phyloP scores from a whole-genome alignment of 2,329 filamentous ascomycete genomes.

The Graphilbum ipis-grandicollis region DNA sequence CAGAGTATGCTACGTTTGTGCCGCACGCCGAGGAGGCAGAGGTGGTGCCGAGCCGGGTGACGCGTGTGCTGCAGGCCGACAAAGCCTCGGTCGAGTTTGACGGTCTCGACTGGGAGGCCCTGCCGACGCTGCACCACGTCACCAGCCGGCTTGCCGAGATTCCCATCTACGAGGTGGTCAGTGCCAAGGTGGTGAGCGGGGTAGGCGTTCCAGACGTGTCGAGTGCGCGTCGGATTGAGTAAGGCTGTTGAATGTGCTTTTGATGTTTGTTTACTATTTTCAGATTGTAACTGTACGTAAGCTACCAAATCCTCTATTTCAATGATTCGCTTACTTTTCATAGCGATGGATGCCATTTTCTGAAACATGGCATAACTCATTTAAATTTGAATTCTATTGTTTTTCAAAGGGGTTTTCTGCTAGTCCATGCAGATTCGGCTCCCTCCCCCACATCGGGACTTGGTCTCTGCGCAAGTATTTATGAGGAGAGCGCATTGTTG shows the following conservation, averaged over 20 bases:
- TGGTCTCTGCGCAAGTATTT: no score
- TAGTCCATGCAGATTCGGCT: no score
- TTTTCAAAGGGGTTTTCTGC: no score
- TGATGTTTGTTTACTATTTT: no score
- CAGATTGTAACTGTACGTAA: no score
- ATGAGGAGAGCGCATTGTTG: no score
- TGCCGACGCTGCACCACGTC: slow-evolving; percentile 46
- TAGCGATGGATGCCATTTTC: no score
- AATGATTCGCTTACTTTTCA: no score
- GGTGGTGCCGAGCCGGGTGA: slow-evolving; percentile 12
- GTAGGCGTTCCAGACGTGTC: slow-evolving; percentile 29
- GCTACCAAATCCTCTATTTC: no score
- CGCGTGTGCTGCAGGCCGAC: slow-evolving; percentile 18
- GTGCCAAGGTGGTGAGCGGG: slow-evolving; percentile 37
- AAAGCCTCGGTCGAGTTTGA: slow-evolving; percentile 29
- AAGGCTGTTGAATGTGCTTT: background rate
- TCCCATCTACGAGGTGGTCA: slow-evolving; percentile 36
- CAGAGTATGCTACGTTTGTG: slow-evolving; percentile 29
- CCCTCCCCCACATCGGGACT: no score
- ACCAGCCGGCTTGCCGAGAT: slow-evolving; percentile 32
- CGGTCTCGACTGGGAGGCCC: slow-evolving; percentile 28
- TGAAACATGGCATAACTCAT: no score
- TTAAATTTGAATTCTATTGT: no score
- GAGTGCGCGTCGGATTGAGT: slow-evolving; percentile 1
- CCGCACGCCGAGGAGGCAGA: slow-evolving; percentile 18